phyloP scores from a whole-genome alignment of 2,329 filamentous ascomycete genomes.

The Colletotrichum spinosum region DNA sequence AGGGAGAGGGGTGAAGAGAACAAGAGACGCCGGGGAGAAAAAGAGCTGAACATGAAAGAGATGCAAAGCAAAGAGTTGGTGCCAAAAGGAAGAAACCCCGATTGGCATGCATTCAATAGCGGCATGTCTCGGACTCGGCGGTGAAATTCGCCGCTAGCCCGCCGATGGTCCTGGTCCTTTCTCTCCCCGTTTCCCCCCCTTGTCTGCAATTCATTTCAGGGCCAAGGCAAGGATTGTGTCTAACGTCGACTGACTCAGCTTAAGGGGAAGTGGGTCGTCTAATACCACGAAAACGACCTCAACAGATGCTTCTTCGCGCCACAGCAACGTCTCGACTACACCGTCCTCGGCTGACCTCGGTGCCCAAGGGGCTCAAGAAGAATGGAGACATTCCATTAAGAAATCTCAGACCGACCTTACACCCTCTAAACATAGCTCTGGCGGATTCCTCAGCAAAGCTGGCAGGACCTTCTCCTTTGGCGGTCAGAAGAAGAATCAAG shows the following conservation, averaged over 20 bases:
- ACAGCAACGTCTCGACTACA: constrained; percentile 72
- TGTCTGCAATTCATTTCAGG: constrained; percentile 40
- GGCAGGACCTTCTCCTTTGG: constrained; percentile 72
- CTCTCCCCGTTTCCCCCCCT: constrained; percentile 18
- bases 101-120: constrained; percentile 35
- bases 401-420: constrained; percentile 54
- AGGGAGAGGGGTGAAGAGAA: background rate
- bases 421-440: constrained; percentile 58
- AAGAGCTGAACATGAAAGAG: background rate
- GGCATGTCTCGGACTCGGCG: constrained; percentile 36
- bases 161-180: constrained; percentile 17
- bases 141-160: constrained; percentile 24
- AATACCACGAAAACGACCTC: constrained; percentile 71
- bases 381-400: constrained; percentile 51
- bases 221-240: constrained; percentile 40
- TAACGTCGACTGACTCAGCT: constrained; percentile 51
- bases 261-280: constrained; percentile 69
- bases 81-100: constrained; percentile 4
- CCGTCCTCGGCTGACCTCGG: constrained; percentile 66
- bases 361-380: constrained; percentile 51
- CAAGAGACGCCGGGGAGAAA: constrained; percentile 2
- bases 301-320: constrained; percentile 70
- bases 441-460: constrained; percentile 65
- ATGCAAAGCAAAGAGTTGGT: background rate
- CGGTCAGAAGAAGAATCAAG: constrained; percentile 62